Base-by-base conservation (phyloP, 768 basidiomycete genomes). In the Leccinum boreale region DNA sequence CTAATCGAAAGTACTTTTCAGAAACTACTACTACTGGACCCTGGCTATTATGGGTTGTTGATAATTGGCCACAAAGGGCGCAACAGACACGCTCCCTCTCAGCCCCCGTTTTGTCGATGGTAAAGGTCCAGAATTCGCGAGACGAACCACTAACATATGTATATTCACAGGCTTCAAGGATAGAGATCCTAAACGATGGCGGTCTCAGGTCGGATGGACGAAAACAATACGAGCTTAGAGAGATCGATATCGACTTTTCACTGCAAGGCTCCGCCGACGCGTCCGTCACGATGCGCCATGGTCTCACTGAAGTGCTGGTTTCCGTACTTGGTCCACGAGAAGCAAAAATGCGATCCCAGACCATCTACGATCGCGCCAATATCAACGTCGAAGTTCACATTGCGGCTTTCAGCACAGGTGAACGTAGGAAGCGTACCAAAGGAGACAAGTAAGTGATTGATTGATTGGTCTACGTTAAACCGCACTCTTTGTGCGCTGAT, bases 311-410 rank as follows among this genome's bases (percentile, higher is more conserved):
- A 58, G 93, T 97, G 8, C 77, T 87, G 15, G 90, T 90, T 19
- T 87, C 90, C 52, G 92, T 98, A 1, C 92, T 91, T 72, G 97
- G 97, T 0, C 97, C 97, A 1, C 77, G 93, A 62, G 97, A 99
- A 74, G 87, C 91, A 2, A 89, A 85, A 69, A 78, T 85, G 73
- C 81, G 92, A 50, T 88, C 87, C 0, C 84, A 90, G 52, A 87
- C 89, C 4, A 77, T 89, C 31, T 91, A 95, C 65, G 93, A 98
- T 74, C 85, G 90, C 36, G 96, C 92, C 21, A 84, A 84, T 55
- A 80, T 99, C 70, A 92, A 89, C 60, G 94, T 99, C 21, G 94
- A 97, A 67, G 86, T 97, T 35, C 85, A 80, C 26, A 83, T 96
- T 12, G 90, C 90, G 5, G 85, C 91, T 1, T 98, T 96, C 75